A percentile compares a stretch with the other conserved stretches of the same genome.
Evolutionary conservation across 1,284 basidiomycete genomes (phyloP).

Genomic region (Papiliotrema terrestris): DNA sequence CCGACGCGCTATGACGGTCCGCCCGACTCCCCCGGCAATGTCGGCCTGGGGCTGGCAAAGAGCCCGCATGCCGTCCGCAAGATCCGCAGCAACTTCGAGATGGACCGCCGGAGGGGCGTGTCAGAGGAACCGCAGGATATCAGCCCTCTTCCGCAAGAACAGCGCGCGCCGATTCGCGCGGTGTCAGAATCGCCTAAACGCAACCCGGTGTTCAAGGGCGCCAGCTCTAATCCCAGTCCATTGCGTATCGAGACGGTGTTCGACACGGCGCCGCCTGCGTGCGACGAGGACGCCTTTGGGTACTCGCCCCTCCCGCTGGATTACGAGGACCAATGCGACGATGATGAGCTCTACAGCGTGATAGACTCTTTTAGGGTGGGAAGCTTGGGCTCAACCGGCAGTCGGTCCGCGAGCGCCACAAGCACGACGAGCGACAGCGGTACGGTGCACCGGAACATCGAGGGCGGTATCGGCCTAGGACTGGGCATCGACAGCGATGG

Average conservation of each 20-base stretch:
- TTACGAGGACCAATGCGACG: slow-evolving; percentile 38
- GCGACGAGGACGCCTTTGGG: slow-evolving; percentile 33
- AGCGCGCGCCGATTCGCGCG: slow-evolving; percentile 16
- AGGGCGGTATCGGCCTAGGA: not conserved
- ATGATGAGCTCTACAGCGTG: slow-evolving; percentile 22
- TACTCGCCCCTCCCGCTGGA: slow-evolving; percentile 37
- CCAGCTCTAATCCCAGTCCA: not conserved
- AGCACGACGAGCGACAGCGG: no score
- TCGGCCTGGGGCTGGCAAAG: slow-evolving; percentile 31
- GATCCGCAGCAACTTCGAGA: slow-evolving; percentile 33
- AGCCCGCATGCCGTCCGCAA: slow-evolving; percentile 34
- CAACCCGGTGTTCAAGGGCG: not conserved
- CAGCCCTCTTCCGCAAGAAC: slow-evolving; percentile 16
- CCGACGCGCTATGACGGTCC: not conserved
- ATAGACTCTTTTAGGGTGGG: slow-evolving; percentile 21
- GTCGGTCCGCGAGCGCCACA: not conserved
- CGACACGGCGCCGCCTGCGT: slow-evolving; percentile 6
- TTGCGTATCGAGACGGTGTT: slow-evolving; percentile 3
- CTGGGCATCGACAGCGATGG: not conserved
- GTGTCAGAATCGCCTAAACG: not conserved
- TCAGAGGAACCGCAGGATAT: slow-evolving; percentile 13
- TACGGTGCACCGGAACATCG: not conserved
- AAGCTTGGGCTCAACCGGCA: slow-evolving; percentile 16
- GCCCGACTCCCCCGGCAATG: not conserved
- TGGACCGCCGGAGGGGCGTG: slow-evolving; percentile 8